These are phyloP conservation scores for Neofusicoccum laricinum DNA, from an alignment of 2,329 filamentous ascomycete genomes.

Conservation along the genomic window DNA sequence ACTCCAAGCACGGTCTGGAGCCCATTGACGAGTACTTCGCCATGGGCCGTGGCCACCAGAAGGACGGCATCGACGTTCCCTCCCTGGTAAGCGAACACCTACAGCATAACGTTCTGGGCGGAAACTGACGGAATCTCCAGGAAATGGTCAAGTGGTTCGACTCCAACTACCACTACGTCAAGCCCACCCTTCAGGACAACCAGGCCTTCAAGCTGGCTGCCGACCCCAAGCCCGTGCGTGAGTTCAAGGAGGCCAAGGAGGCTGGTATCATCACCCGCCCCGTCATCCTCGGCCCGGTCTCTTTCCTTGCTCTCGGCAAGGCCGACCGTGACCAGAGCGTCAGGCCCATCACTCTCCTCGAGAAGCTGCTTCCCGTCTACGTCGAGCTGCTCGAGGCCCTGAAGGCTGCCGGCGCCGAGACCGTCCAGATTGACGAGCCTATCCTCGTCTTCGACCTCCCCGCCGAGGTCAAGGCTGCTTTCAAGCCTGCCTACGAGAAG, in stretches of 20 bases:
- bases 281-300: slow-evolving; percentile 92
- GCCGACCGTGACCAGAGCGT: slow-evolving; percentile 93
- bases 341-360: slow-evolving; percentile 87
- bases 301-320: slow-evolving; percentile 97
- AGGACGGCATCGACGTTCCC: slow-evolving; percentile 88
- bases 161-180: slow-evolving; percentile 99
- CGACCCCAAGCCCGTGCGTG: slow-evolving; percentile 87
- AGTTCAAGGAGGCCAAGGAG: slow-evolving; percentile 98
- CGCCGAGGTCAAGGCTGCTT: slow-evolving; percentile 87
- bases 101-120: background rate
- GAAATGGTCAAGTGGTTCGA: slow-evolving; percentile 99
- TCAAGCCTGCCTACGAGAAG: slow-evolving; percentile 97
- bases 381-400: slow-evolving; percentile 88
- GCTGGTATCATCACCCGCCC: slow-evolving; percentile 90
- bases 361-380: slow-evolving; percentile 92
- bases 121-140: slow-evolving; percentile 36
- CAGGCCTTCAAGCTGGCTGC: slow-evolving; percentile 88
- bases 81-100: slow-evolving; percentile 55
- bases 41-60: slow-evolving; percentile 98
- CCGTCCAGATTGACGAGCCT: slow-evolving; percentile 98
- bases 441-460: slow-evolving; percentile 93
- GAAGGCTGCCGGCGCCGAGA: slow-evolving; percentile 93
- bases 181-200: slow-evolving; percentile 95
- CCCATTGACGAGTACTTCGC: slow-evolving; percentile 97
- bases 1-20: slow-evolving; percentile 85